A percentile compares a stretch with the other conserved stretches of the same genome.
Conservation (phyloP, 768 basidiomycete genomes). For the Suillus lakei region DNA sequence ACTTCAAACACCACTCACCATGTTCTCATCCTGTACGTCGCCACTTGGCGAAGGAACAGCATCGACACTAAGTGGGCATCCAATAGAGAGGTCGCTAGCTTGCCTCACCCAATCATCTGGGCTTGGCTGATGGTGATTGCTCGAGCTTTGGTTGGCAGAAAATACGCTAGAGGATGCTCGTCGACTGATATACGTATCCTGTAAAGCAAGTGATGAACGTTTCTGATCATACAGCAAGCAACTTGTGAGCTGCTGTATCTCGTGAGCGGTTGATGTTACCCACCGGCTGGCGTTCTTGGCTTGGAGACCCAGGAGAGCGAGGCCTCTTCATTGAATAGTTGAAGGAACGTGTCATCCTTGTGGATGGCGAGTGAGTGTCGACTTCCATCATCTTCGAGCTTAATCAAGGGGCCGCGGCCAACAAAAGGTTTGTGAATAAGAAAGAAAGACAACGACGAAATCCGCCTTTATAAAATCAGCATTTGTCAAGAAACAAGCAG, state of each 20-base stretch:
- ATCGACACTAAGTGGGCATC: constrained; percentile 44
- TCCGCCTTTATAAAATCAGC: constrained; percentile 2
- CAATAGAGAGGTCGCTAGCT: constrained; percentile 68
- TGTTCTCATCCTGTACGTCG: constrained; percentile 40
- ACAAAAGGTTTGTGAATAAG: neutral
- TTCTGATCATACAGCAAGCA: constrained; percentile 48
- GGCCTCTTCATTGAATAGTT: constrained; percentile 53
- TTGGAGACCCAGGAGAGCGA: constrained; percentile 59
- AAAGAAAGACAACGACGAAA: neutral
- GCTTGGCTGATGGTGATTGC: constrained; percentile 37
- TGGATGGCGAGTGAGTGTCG: constrained; percentile 52
- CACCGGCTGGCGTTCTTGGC: constrained; percentile 62
- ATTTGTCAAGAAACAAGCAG: neutral
- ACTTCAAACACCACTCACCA: constrained; percentile 44
- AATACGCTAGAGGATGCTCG: constrained; percentile 31
- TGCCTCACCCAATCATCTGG: constrained; percentile 81
- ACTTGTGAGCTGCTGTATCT: neutral
- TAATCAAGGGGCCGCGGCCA: neutral
- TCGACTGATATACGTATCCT: constrained; percentile 31
- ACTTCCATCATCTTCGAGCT: constrained; percentile 50
- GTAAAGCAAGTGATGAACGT: constrained; percentile 53
- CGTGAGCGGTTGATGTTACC: constrained; percentile 18
- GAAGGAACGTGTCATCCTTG: constrained; percentile 40
- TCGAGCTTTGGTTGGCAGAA: constrained; percentile 20
- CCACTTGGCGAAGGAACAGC: constrained; percentile 8